Evolutionary conservation across 108 stramenopile genomes (phyloP).

Genomic region (Cyclotella sp.): DNA sequence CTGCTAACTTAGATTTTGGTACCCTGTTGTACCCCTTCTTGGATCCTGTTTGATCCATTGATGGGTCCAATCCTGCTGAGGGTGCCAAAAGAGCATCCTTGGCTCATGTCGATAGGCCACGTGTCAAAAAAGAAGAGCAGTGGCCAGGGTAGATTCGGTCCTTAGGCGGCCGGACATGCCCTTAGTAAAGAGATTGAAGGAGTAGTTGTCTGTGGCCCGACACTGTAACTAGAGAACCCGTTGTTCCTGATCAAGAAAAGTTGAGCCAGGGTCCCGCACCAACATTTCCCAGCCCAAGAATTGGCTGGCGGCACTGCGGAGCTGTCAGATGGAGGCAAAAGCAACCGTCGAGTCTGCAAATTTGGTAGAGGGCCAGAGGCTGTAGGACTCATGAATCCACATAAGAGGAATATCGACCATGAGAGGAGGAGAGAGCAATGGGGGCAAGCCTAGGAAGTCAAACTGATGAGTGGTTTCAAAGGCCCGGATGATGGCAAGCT

Average conservation of each 20-base stretch:
- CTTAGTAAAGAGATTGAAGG: conserved; percentile 1
- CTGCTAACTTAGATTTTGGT: too few relatives aligned
- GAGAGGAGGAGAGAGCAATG: background rate
- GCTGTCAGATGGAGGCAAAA: background rate
- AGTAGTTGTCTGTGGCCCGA: background rate
- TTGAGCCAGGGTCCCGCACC: background rate
- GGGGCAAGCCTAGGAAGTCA: background rate
- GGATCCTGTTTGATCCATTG: too few relatives aligned
- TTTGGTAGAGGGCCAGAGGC: background rate
- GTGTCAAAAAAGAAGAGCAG: background rate
- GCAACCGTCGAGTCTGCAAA: background rate
- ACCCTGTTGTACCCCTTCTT: too few relatives aligned
- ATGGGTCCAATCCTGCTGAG: too few relatives aligned
- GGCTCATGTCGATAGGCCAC: too few relatives aligned
- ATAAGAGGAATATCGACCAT: background rate
- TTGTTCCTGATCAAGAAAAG: background rate
- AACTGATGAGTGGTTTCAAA: background rate
- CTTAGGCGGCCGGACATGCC: background rate
- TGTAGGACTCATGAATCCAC: conserved; percentile 10
- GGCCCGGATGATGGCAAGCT: background rate
- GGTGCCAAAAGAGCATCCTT: too few relatives aligned
- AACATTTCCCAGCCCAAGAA: conserved; percentile 4
- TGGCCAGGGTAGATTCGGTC: background rate
- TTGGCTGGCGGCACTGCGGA: background rate
- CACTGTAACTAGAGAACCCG: background rate